A percentile compares a stretch with the other conserved stretches of the same genome.
Conservation (phyloP, 352 stramenopile genomes). For the Phytophthora litchii region DNA sequence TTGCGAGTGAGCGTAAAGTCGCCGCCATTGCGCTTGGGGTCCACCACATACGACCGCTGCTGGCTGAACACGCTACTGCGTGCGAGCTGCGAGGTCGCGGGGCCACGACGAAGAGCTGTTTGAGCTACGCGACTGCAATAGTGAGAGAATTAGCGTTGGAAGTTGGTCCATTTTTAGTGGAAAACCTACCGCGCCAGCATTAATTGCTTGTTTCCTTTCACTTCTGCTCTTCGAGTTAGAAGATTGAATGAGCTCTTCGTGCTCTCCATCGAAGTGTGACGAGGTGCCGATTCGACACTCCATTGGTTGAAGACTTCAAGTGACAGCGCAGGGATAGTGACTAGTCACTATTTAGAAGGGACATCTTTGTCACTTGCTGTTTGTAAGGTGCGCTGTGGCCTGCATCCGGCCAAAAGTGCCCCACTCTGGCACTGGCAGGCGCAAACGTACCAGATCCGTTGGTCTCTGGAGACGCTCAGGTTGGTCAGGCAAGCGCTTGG, state of each 20-base stretch:
- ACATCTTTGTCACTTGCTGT: too few relatives aligned
- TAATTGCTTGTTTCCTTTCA: neutral
- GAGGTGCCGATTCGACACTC: conserved; percentile 10
- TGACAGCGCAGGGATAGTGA: neutral
- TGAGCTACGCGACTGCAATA: conserved; percentile 15
- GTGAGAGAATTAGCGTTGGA: neutral
- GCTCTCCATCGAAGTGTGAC: neutral
- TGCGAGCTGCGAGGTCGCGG: conserved; percentile 9
- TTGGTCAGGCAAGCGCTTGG: too few relatives aligned
- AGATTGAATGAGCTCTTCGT: conserved; percentile 14
- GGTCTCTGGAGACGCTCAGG: too few relatives aligned
- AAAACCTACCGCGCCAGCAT: conserved; percentile 25
- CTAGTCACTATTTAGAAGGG: neutral
- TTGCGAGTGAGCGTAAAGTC: conserved; percentile 57
- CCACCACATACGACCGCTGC: conserved; percentile 50
- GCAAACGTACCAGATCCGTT: too few relatives aligned
- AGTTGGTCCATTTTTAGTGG: neutral
- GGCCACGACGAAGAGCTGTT: conserved; percentile 9
- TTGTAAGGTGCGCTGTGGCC: too few relatives aligned
- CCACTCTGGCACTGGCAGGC: too few relatives aligned
- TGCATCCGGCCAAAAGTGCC: too few relatives aligned
- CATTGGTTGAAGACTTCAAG: conserved; percentile 15
- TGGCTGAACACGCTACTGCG: conserved; percentile 13
- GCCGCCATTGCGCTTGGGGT: conserved; percentile 25
- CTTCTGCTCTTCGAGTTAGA: conserved; percentile 15